Base-by-base conservation (phyloP, 768 basidiomycete species). In the Leccinellum rugosiceps region DNA sequence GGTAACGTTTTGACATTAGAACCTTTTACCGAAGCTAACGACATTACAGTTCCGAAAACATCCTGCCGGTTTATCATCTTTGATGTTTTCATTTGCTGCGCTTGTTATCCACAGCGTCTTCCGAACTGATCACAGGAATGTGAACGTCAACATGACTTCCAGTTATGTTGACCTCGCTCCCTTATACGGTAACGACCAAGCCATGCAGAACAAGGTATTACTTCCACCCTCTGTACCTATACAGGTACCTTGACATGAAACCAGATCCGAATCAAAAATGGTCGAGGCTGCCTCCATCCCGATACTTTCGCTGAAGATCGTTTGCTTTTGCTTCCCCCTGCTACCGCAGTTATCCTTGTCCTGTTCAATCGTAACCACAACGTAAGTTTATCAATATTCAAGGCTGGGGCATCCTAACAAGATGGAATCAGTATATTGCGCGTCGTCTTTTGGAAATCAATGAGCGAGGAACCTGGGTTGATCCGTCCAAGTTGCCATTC, bases 351-450 rank as follows among this genome's bases (percentile, higher is more conserved):
- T 4, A 68, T 93, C n/a, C 78, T 94, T 21, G 80, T 93, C n/a
- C 68, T 92, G n/a, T 94, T 93, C 79, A 90, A 79, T 66, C 81
- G 92, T n/a, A 94, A 94, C 59, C 92, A 94, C 66, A 94, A 91
- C 65, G 91, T 92, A 61, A 60, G 86, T 72, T 13, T 17, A 3
- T 5, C 5, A 21, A 1, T 7, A 31, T 53, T 50, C 53, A 2
- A 14, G 14, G 2, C 45, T 52, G 7, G 2, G 5, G 4, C 30
- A 17, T 46, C 35, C 44, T 45, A 1, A 45, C 50, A 23, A 57
- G 13, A 3, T 26, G 46, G 7, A 26, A 48, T 3, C 59, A 94
- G 90, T 91, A 88, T 70, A 92, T 93, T 53, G 90, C 88, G 10
- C 77, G 77, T 55, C 90, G 86, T 63, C 74, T 94, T 3, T 76